Conservation (phyloP, 1,139 yeast genomes). For the Protomyces pachydermus region DNA sequence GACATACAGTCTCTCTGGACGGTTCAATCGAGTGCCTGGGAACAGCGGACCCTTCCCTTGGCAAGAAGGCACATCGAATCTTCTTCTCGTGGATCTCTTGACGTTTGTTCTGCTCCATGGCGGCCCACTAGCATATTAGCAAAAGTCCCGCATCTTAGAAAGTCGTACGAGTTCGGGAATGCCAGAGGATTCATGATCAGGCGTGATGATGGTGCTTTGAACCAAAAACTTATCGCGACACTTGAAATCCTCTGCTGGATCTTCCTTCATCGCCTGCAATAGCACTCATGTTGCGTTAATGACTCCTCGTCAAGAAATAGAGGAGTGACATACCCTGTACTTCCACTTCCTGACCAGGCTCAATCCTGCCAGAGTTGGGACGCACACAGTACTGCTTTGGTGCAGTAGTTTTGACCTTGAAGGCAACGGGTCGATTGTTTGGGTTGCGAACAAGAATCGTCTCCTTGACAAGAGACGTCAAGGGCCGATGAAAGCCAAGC, state of each 20-base stretch:
- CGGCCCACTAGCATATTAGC: slow-evolving; percentile 50
- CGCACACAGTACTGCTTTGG: slow-evolving; percentile 57
- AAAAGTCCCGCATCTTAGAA: not conserved
- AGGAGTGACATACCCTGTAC: slow-evolving; percentile 22
- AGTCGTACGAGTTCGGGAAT: slow-evolving; percentile 27
- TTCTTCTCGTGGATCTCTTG: slow-evolving; percentile 62
- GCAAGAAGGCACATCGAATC: slow-evolving; percentile 66
- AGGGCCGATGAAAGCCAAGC: slow-evolving; percentile 29
- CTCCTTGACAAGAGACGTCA: slow-evolving; percentile 30
- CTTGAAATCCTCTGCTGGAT: slow-evolving; percentile 65
- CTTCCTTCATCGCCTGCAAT: slow-evolving; percentile 74
- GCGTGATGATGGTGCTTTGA: slow-evolving; percentile 67
- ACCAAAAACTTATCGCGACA: slow-evolving; percentile 90
- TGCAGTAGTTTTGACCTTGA: slow-evolving; percentile 97
- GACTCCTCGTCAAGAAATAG: not conserved
- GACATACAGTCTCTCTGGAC: not conserved
- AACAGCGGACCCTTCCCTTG: slow-evolving; percentile 23
- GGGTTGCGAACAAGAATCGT: slow-evolving; percentile 29
- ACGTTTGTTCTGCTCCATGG: slow-evolving; percentile 60
- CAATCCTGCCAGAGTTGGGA: slow-evolving; percentile 29
- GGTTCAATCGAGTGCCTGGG: slow-evolving; percentile 9
- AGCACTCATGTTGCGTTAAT: slow-evolving; percentile 43
- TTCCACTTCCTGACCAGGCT: slow-evolving; percentile 30
- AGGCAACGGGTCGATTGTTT: slow-evolving; percentile 54
- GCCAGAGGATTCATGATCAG: slow-evolving; percentile 32